Base-by-base conservation (phyloP, 225 moss, liverwort and hornwort genomes). In the Pleurozium schreberi region DNA sequence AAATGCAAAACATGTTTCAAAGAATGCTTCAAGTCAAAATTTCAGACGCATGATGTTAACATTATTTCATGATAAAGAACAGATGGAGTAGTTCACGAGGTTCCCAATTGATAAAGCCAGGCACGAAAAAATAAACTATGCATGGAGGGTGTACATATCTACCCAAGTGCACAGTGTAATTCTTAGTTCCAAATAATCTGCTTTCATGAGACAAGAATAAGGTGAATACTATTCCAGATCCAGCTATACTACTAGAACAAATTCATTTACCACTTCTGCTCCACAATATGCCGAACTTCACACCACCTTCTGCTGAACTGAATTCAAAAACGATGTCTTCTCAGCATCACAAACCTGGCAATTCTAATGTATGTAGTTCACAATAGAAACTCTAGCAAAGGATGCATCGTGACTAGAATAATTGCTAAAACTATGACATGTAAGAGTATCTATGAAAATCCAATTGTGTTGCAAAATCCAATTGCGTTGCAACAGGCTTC, bases 41-140 rank as follows among this genome's bases (percentile, higher is more conserved):
- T n/a, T 14, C n/a, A n/a, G 2, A 26, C 1, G 4, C 26, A 26
- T 1, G 13, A 23, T 22, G n/a, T 77, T 18, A 4, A 8, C 7
- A 7, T 2, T 34, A 10, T 10, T 6, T 3, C 19, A 42, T 18
- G 6, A 10, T 10, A 0, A 8, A 19, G 10, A 42, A 26, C 23
- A 65, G 5, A 5, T 16, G 18, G 2, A 28, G 18, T 6, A 40
- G 10, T 10, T 16, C 10, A 15, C 5, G 26, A 26, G 1, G 8
- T 22, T 49, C 3, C 3, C 2, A 53, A 34, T 2, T 25, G 25
- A 53, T 2, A 3, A 6, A 53, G 23, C 8, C 23, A 38, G 0
- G 8, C 0, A 3, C 36, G 22, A 14, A 5, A 9, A 2, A 1
- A n/a, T 11, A 13, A 36, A 14, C 5, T 66, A 14, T 0, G 2